Evolutionary conservation across 116 monocot genomes (phyloP).

Genomic region (Thalassia testudinum): DNA sequence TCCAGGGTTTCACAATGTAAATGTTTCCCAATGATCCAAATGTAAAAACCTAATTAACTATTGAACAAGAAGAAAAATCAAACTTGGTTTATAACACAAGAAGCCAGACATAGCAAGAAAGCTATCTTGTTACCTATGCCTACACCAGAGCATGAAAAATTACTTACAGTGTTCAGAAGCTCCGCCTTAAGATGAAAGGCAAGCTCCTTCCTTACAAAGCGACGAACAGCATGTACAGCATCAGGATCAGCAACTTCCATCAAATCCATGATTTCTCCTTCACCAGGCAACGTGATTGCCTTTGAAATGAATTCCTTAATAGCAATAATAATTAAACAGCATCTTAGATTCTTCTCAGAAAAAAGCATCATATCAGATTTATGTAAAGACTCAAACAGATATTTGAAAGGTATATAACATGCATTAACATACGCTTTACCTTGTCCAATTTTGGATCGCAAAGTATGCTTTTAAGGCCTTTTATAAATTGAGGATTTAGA

Average conservation of each 20-base stretch:
- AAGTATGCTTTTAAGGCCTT: slow-evolving; percentile 70
- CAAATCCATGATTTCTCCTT: slow-evolving; percentile 99
- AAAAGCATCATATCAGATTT: not conserved
- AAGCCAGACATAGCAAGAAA: no score
- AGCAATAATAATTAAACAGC: no score
- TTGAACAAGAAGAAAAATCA: not conserved
- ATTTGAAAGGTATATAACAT: not conserved
- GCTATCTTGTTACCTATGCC: no score
- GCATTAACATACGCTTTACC: slow-evolving; percentile 28
- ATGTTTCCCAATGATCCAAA: not conserved
- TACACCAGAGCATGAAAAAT: not conserved
- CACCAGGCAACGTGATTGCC: slow-evolving; percentile 94
- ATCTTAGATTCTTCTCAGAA: not conserved
- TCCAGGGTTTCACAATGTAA: not conserved
- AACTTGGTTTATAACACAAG: no score
- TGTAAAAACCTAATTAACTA: not conserved
- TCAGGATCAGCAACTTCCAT: slow-evolving; percentile 99
- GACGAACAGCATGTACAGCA: slow-evolving; percentile 86
- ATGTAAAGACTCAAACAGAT: not conserved
- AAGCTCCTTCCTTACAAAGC: slow-evolving; percentile 70
- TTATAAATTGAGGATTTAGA: slow-evolving; percentile 71
- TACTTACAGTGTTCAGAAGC: slow-evolving; percentile 45
- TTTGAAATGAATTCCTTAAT: slow-evolving; percentile 83
- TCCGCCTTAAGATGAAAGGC: slow-evolving; percentile 66
- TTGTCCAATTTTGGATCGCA: slow-evolving; percentile 74